A percentile compares a stretch with the other conserved stretches of the same genome.
phyloP scores from a whole-genome alignment of 768 basidiomycete species.

The Rhodosporidiobolus sp. region DNA sequence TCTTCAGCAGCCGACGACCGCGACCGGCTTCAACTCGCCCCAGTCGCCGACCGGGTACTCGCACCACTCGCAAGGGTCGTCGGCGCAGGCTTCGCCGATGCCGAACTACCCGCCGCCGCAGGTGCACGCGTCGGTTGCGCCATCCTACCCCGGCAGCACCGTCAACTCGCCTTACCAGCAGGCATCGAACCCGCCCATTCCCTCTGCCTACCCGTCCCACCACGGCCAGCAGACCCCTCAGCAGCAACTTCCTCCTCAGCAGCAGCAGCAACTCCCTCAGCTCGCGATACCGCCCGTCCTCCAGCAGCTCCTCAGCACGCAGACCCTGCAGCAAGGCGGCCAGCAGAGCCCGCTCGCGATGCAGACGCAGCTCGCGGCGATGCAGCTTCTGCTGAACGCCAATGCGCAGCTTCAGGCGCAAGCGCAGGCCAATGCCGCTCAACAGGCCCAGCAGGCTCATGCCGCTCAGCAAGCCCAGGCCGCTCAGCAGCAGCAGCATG shows the following conservation, averaged over 20 bases:
- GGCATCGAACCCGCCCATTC: background rate
- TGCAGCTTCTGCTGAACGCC: conserved; percentile 20
- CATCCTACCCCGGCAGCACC: background rate
- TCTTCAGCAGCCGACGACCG: background rate
- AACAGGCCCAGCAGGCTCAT: background rate
- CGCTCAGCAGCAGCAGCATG: too few relatives aligned
- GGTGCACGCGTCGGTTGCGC: background rate
- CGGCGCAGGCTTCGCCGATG: conserved; percentile 3
- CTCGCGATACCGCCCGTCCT: background rate
- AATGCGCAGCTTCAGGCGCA: conserved; percentile 17
- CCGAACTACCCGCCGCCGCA: background rate
- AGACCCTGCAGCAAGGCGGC: background rate
- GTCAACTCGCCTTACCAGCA: background rate
- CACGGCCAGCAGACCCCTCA: background rate
- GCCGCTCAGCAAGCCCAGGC: conserved; percentile 1
- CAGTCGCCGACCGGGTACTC: background rate
- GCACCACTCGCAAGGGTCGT: background rate
- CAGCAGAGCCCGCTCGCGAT: background rate
- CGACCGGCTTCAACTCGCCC: background rate
- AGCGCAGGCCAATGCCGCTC: background rate
- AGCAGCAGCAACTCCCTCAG: background rate
- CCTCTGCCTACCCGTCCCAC: too few relatives aligned
- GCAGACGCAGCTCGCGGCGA: conserved; percentile 21
- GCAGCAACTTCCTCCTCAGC: background rate
- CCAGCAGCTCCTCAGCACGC: background rate